Evolutionary conservation across 805 yeast species (phyloP).

Genomic region (Peterozyma xylosa): DNA sequence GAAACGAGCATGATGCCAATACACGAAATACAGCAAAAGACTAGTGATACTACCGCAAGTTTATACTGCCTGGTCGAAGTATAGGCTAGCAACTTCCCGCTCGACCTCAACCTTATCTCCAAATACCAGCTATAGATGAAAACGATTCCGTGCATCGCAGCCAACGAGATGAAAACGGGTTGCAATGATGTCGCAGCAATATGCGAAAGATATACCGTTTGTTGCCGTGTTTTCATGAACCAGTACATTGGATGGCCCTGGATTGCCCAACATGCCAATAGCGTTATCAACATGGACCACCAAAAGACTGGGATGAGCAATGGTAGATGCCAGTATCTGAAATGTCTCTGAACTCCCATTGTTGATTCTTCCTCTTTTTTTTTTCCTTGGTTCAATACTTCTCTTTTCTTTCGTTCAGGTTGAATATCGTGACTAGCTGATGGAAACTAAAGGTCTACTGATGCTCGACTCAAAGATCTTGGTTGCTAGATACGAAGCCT

Average conservation of each 20-base stretch:
- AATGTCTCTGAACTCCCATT: too few relatives aligned
- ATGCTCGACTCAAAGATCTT: too few relatives aligned
- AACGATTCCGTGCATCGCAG: conserved; percentile 71
- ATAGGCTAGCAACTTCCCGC: conserved; percentile 48
- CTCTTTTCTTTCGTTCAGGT: too few relatives aligned
- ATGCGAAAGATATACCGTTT: conserved; percentile 71
- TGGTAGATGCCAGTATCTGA: conserved; percentile 36
- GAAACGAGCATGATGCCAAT: conserved; percentile 70
- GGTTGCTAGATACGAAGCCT: too few relatives aligned
- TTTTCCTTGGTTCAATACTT: too few relatives aligned
- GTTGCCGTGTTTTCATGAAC: conserved; percentile 37
- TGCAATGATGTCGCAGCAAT: conserved; percentile 83
- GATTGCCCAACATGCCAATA: conserved; percentile 69
- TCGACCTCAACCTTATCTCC: conserved; percentile 56
- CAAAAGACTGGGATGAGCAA: conserved; percentile 60
- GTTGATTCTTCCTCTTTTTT: too few relatives aligned
- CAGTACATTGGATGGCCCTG: conserved; percentile 72
- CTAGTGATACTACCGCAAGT: conserved; percentile 17
- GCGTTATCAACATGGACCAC: conserved; percentile 87
- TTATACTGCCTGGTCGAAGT: conserved; percentile 27
- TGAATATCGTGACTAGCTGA: too few relatives aligned
- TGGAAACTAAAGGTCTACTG: too few relatives aligned
- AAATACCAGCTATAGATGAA: conserved; percentile 54
- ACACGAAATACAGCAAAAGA: conserved; percentile 30
- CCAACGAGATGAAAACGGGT: conserved; percentile 75